Evolutionary conservation across 139 green algal genomes (phyloP).

Genomic region (Micromonas commoda): DNA sequence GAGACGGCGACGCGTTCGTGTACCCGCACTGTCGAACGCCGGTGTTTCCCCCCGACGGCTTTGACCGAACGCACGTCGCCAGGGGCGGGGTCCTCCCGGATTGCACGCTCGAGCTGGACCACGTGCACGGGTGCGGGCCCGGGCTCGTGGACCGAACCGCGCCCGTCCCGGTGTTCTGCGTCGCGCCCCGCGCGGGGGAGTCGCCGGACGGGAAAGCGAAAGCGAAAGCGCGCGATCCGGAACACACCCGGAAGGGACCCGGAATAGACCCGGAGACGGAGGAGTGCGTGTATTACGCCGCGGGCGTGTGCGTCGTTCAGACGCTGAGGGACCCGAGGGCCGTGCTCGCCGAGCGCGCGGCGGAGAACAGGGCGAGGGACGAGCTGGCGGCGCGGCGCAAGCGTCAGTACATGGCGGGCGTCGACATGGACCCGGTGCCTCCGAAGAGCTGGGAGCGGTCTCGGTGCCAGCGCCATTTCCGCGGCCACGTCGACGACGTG

Average conservation of each 20-base stretch:
- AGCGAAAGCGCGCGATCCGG: neutral
- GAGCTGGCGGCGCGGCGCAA: no score
- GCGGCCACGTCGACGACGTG: neutral
- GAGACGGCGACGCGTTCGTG: neutral
- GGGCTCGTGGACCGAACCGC: neutral
- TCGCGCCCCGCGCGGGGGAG: neutral
- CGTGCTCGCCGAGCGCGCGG: no score
- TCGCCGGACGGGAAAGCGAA: neutral
- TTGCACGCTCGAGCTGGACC: neutral
- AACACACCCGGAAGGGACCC: no score
- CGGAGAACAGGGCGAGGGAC: no score
- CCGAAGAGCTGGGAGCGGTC: no score
- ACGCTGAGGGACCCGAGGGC: no score
- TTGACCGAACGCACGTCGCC: neutral
- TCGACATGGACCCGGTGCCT: no score
- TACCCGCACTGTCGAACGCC: neutral
- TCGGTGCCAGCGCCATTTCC: neutral
- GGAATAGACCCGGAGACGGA: no score
- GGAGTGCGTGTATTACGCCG: no score
- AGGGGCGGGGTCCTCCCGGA: neutral
- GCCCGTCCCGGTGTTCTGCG: neutral
- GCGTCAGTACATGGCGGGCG: no score
- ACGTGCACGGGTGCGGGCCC: neutral
- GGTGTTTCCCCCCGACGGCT: neutral
- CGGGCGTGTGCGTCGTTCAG: no score